phyloP scores from a whole-genome alignment of 1,284 basidiomycete genomes.

The Tylopilus sp. region DNA sequence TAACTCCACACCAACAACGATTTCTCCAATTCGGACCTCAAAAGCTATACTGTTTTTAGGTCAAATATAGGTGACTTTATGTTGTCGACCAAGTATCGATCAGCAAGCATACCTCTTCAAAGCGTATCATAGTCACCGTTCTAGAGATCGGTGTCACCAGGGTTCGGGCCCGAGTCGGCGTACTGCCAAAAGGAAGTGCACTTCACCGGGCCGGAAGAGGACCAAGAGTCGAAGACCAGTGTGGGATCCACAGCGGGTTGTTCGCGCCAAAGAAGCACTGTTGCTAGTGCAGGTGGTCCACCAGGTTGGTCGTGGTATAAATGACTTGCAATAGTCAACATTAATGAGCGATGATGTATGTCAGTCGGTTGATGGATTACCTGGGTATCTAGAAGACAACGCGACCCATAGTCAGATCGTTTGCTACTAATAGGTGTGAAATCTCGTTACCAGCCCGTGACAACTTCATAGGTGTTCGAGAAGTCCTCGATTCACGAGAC shows the following conservation, averaged over 20 bases:
- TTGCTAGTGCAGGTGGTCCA: conserved; percentile 64
- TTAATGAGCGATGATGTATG: neutral
- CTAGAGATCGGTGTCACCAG: conserved; percentile 54
- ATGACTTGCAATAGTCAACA: conserved; percentile 43
- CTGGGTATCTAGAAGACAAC: conserved; percentile 30
- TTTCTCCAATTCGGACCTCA: too few relatives aligned
- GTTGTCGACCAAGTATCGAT: neutral
- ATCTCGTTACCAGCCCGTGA: conserved; percentile 42
- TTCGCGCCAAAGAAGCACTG: conserved; percentile 46
- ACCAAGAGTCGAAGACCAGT: conserved; percentile 47
- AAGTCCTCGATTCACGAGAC: conserved; percentile 46
- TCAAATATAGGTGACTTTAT: too few relatives aligned
- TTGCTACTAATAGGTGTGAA: neutral
- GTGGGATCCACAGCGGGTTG: conserved; percentile 49
- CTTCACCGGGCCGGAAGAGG: conserved; percentile 52
- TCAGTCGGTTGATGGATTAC: neutral
- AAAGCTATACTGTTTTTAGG: too few relatives aligned
- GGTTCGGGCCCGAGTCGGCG: conserved; percentile 46
- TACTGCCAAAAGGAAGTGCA: conserved; percentile 63
- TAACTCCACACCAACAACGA: too few relatives aligned
- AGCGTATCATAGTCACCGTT: conserved; percentile 42
- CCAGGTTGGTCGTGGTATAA: conserved; percentile 62
- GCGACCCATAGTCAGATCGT: conserved; percentile 1
- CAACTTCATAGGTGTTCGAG: conserved; percentile 52
- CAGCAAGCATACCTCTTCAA: conserved; percentile 31